Conservation (phyloP, 495 filamentous ascomycete species). For the Aspergillus bridgeri region DNA sequence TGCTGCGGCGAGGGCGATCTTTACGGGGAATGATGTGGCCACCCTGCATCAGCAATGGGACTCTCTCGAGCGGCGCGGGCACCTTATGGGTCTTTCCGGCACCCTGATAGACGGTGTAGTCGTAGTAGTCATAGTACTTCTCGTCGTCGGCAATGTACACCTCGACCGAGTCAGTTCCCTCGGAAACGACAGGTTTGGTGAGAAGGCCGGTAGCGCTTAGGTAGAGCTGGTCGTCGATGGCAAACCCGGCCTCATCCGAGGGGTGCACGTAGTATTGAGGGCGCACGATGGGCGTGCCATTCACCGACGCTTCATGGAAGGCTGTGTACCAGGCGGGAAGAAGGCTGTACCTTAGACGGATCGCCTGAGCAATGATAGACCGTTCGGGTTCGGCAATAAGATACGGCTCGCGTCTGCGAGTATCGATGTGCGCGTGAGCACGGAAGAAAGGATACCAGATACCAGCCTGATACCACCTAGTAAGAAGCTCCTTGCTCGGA, state of each 20-base stretch:
- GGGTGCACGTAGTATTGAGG: constrained; percentile 93
- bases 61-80: constrained; percentile 73
- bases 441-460: constrained; percentile 99
- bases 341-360: constrained; percentile 84
- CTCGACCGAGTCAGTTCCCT: constrained; percentile 67
- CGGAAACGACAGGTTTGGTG: constrained; percentile 77
- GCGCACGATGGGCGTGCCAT: constrained; percentile 81
- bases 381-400: constrained; percentile 80
- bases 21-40: constrained; percentile 89
- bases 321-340: constrained; percentile 96
- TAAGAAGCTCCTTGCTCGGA: constrained; percentile 82
- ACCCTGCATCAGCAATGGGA: constrained; percentile 86
- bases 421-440: constrained; percentile 95
- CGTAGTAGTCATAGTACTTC: constrained; percentile 92
- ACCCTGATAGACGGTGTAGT: constrained; percentile 69
- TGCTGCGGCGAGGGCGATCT: constrained; percentile 79
- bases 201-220: constrained; percentile 82
- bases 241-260: constrained; percentile 78
- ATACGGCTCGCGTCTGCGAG: constrained; percentile 91
- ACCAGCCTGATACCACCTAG: constrained; percentile 94
- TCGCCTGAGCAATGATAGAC: constrained; percentile 78
- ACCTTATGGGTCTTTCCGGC: constrained; percentile 64
- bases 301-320: constrained; percentile 81
- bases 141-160: constrained; percentile 85
- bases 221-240: constrained; percentile 90